These are phyloP conservation scores for Tetraselmis striata DNA, from an alignment of 139 green algal genomes.

Conservation along the genomic window DNA sequence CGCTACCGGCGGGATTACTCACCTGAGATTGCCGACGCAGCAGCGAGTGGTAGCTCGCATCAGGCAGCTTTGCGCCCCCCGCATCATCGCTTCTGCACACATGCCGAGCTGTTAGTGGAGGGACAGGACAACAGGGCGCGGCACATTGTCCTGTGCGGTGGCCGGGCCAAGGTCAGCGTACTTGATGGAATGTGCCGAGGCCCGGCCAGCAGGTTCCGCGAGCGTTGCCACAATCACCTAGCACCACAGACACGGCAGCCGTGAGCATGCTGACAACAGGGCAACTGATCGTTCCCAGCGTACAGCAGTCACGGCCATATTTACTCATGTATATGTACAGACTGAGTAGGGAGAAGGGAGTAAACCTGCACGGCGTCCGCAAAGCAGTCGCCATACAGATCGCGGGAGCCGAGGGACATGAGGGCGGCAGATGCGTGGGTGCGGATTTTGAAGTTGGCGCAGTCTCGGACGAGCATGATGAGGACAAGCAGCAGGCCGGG, in stretches of 20 bases:
- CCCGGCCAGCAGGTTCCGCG: neutral
- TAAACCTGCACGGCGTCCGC: constrained; percentile 34
- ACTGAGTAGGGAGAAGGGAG: neutral
- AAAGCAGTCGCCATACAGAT: constrained; percentile 30
- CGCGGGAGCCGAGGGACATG: constrained; percentile 15
- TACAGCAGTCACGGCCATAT: too few relatives aligned
- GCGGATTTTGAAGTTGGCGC: constrained; percentile 61
- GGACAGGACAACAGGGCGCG: too few relatives aligned
- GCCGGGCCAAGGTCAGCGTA: neutral
- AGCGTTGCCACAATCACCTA: neutral
- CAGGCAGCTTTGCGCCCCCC: too few relatives aligned
- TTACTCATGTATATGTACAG: too few relatives aligned
- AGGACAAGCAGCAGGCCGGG: constrained; percentile 38
- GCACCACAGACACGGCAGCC: neutral
- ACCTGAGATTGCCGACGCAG: neutral
- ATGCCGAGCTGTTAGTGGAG: too few relatives aligned
- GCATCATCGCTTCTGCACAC: neutral
- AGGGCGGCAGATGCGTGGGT: constrained; percentile 52
- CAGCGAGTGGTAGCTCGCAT: neutral
- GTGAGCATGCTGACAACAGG: neutral
- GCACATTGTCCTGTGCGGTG: too few relatives aligned
- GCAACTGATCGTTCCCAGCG: too few relatives aligned
- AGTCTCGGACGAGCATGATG: constrained; percentile 51
- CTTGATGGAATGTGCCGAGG: neutral
- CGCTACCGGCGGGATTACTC: too few relatives aligned